Conservation (phyloP, 768 basidiomycete species). For the Chiua virens region DNA sequence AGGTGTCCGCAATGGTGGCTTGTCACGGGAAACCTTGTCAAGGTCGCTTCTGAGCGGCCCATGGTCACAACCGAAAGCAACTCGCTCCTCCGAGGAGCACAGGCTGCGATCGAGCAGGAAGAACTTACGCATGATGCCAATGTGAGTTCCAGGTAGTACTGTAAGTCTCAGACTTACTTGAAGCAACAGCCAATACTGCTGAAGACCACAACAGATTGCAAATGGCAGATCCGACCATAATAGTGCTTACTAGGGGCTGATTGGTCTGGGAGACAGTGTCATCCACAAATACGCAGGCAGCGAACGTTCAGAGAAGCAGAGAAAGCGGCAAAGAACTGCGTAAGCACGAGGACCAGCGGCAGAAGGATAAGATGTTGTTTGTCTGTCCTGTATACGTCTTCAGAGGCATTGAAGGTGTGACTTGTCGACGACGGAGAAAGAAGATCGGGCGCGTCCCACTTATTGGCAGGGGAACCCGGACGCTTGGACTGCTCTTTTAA, state of each 20-base stretch:
- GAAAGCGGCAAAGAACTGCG: constrained; percentile 25
- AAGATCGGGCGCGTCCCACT: background rate
- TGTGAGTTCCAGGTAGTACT: background rate
- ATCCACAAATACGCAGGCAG: constrained; percentile 9
- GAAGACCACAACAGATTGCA: constrained; percentile 28
- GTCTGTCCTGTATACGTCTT: background rate
- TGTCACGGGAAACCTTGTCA: background rate
- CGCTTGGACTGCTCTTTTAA: constrained; percentile 2
- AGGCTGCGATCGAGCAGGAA: constrained; percentile 12
- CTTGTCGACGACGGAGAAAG: constrained; percentile 3
- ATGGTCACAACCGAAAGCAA: background rate
- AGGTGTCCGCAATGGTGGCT: constrained; percentile 3
- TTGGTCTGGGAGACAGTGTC: background rate
- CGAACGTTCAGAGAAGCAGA: constrained; percentile 23
- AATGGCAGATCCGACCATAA: constrained; percentile 15
- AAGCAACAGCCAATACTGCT: constrained; percentile 14
- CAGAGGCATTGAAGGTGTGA: background rate
- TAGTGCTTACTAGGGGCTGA: constrained; percentile 3
- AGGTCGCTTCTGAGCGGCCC: background rate
- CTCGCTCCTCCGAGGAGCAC: constrained; percentile 10
- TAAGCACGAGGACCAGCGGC: constrained; percentile 12
- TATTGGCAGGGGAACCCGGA: background rate
- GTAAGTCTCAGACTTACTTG: constrained; percentile 18
- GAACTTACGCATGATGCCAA: constrained; percentile 14
- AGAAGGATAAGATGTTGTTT: background rate